Evolutionary conservation across 192 early-diverging fungal species (phyloP).

Genomic region (Backusella parvicylindrica): DNA sequence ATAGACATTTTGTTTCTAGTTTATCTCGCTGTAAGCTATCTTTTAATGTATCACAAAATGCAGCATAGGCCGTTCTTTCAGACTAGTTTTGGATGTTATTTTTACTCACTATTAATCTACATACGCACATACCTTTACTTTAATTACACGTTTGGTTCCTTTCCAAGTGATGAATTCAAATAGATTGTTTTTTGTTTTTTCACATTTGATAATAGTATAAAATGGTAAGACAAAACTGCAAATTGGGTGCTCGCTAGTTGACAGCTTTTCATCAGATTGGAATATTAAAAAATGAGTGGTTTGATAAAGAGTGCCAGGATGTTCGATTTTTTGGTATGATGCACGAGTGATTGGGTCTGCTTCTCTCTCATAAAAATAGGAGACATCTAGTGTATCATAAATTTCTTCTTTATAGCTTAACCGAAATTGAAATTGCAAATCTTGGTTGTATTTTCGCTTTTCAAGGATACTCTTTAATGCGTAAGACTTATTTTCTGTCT

Average conservation of each 20-base stretch:
- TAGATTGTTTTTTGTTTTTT: constrained; percentile 69
- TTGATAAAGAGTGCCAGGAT: constrained; percentile 71
- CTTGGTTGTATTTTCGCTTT: constrained; percentile 70
- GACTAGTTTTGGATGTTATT: constrained; percentile 30
- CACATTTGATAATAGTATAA: constrained; percentile 86
- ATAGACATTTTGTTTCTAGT: constrained; percentile 62
- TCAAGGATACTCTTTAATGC: constrained; percentile 58
- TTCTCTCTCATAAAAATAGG: constrained; percentile 1
- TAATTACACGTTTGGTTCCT: constrained; percentile 79
- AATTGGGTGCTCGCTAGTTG: constrained; percentile 38
- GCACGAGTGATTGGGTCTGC: neutral
- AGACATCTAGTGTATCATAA: constrained; percentile 51
- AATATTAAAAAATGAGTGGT: constrained; percentile 88
- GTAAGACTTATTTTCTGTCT: constrained; percentile 33
- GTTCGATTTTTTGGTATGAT: constrained; percentile 19
- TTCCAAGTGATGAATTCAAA: constrained; percentile 89
- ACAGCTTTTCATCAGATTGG: constrained; percentile 57
- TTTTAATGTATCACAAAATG: constrained; percentile 77
- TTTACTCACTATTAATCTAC: neutral
- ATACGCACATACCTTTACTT: constrained; percentile 40
- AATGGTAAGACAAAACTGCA: constrained; percentile 82
- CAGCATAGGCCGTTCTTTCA: constrained; percentile 63
- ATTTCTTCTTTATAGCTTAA: constrained; percentile 76
- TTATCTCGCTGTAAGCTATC: constrained; percentile 71
- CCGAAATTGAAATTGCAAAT: constrained; percentile 75